Base-by-base conservation (phyloP, 2,329 filamentous ascomycete genomes). In the Colletotrichum trifolii region DNA sequence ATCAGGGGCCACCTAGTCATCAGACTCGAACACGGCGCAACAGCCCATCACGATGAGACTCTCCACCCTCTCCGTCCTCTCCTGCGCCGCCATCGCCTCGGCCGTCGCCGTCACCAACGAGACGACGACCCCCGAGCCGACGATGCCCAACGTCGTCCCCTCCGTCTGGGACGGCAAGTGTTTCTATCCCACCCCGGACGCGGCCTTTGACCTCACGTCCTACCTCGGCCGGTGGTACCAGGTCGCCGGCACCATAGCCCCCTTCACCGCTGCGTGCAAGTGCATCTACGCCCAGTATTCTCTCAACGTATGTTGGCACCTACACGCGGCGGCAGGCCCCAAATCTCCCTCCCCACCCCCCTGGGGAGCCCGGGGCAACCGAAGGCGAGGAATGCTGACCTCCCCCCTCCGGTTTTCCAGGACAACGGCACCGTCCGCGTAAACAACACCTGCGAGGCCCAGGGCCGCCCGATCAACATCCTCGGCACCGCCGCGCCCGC, bases 151-250 rank as follows among this genome's bases (percentile, higher is more conserved):
- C 54, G 73, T 72, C 34, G 71, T 74, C 8, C 73, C 73, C 9
- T 70, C 74, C 1, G 54, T 69, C 11, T 76, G 71, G 71, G 74
- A 76, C 50, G 74, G 74, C 33, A 54, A 68, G 11, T 76, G 74
- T 59, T 75, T 71, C 69, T 75, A 76, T 55, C 74, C 74, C 8
- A 66, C 68, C 7, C 63, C 71, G 33, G 74, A 76, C 59, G 56
- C 68, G 15, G 69, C 64, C 15, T 76, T 76, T 54, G 61, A 71
- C 15, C 69, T 75, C 38, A 67, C 70, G 38, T 68, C 72, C 13
- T 76, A 76, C 62, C 72, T 75, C 25, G 74, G 74, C 11, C 72
- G 73, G 49, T 75, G 74, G 74, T 75, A 75, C 54, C 73, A 76
- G 67, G 73, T 76, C 17, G 74, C 74, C 11, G 74, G 74, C 38